Evolutionary conservation across 192 early-diverging fungal species (phyloP).

Genomic region (Linnemannia exigua): DNA sequence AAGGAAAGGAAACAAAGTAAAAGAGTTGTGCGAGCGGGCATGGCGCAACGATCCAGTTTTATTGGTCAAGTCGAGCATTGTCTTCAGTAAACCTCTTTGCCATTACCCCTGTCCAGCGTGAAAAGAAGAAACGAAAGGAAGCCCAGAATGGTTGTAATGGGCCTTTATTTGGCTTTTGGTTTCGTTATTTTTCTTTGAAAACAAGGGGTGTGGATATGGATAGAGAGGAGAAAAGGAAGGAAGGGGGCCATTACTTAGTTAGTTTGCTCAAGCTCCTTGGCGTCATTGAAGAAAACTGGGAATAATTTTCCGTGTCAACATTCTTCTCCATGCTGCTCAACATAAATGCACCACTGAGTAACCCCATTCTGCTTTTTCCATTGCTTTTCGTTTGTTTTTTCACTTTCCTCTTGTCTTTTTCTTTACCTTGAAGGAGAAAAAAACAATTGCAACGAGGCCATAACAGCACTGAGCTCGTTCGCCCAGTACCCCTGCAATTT

Average conservation of each 20-base stretch:
- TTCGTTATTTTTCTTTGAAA: background rate
- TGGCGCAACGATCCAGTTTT: background rate
- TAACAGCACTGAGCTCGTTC: too few species aligned
- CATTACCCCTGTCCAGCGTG: background rate
- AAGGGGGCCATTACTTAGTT: background rate
- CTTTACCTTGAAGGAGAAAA: background rate
- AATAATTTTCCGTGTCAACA: slow-evolving; percentile 6
- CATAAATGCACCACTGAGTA: background rate
- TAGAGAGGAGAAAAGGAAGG: background rate
- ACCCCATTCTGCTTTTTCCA: background rate
- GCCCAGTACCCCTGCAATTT: slow-evolving; percentile 4
- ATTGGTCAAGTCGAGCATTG: background rate
- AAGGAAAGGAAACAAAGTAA: background rate
- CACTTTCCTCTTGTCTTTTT: background rate
- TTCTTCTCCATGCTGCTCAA: slow-evolving; percentile 2
- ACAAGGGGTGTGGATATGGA: background rate
- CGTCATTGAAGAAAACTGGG: background rate
- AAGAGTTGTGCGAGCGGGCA: background rate
- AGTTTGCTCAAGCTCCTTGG: slow-evolving; percentile 1
- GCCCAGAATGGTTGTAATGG: background rate
- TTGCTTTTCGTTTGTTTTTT: background rate
- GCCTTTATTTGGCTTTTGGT: background rate
- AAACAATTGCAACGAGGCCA: background rate
- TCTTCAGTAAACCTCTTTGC: background rate
- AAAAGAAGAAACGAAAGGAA: background rate